Base-by-base conservation (phyloP, 2,329 filamentous ascomycete species). In the Aulographum hederae region DNA sequence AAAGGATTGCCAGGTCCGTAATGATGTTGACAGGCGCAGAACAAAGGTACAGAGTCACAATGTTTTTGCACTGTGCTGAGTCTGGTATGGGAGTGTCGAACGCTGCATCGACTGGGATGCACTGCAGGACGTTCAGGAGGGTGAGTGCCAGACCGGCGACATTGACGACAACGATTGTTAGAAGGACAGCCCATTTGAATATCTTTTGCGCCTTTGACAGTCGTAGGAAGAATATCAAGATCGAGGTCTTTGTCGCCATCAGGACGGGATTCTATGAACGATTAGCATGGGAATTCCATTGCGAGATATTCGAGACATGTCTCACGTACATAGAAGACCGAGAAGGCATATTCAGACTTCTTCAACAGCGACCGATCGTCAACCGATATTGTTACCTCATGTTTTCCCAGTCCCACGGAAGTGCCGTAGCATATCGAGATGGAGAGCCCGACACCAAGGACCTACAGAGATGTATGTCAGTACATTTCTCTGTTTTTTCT, bases 221-320 rank as follows among this genome's bases (percentile, higher is more conserved):
- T 26, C 77, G 75, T 31, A 94, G 63, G 54, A 91, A 94, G 53
- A 94, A 94, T 32, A 89, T 65, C 35, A 94, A 63, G 43, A 94
- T 80, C n/a, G 82, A 91, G 0, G 80, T 84, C 56, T 94, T 94
- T 31, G 81, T 82, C 3, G 78, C 73, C 80, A 92, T 91, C 34
- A 93, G 62, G 3, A 80, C 77, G 10, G 84, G 84, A 47, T 93
- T 91, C 73, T 85, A 44, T n/a, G 21, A 4, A 14, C 21, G n/a
- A 25, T 25, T 25, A 25, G 21, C 21, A 25, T 8, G n/a, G n/a
- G n/a, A n/a, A n/a, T n/a, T n/a, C n/a, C n/a, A n/a, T n/a, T n/a
- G n/a, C n/a, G n/a, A n/a, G n/a, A n/a, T n/a, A n/a, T 8, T 25
- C 21, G 21, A n/a, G 21, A 28, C 10, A 14, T 23, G 10, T 6